A percentile compares a stretch with the other conserved stretches of the same genome.
phyloP scores from a whole-genome alignment of 2,329 filamentous ascomycete genomes.

The Aspergillus clavatus region DNA sequence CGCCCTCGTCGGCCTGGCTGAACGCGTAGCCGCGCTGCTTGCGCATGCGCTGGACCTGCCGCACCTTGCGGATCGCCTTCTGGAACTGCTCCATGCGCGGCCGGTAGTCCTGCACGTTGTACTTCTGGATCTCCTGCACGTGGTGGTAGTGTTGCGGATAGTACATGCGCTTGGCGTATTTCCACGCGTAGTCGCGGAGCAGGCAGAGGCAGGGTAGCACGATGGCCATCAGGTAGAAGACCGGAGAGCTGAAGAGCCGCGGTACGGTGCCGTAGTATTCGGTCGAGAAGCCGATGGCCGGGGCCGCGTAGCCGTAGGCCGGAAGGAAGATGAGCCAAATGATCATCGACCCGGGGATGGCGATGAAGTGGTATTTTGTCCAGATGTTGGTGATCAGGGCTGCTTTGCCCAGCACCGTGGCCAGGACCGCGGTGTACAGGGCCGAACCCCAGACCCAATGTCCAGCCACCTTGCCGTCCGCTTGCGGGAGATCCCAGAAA shows the following conservation, averaged over 20 bases:
- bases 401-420: slow-evolving; percentile 91
- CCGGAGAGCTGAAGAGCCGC: slow-evolving; percentile 69
- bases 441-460: slow-evolving; percentile 98
- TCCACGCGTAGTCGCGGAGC: slow-evolving; percentile 87
- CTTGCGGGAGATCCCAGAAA: slow-evolving; percentile 70
- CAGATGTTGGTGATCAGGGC: slow-evolving; percentile 94
- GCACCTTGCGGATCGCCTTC: slow-evolving; percentile 96
- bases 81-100: slow-evolving; percentile 99
- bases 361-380: slow-evolving; percentile 96
- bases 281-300: slow-evolving; percentile 70
- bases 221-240: slow-evolving; percentile 89
- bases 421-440: slow-evolving; percentile 89
- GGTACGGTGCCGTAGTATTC: slow-evolving; percentile 86
- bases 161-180: slow-evolving; percentile 97
- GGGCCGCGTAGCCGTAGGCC: slow-evolving; percentile 79
- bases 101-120: slow-evolving; percentile 98
- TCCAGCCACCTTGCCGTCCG: slow-evolving; percentile 75
- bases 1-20: slow-evolving; percentile 89
- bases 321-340: slow-evolving; percentile 91
- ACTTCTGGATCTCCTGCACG: slow-evolving; percentile 99
- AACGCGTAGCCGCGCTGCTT: slow-evolving; percentile 99
- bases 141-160: slow-evolving; percentile 93
- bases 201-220: slow-evolving; percentile 77
- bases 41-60: slow-evolving; percentile 97
- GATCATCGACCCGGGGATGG: slow-evolving; percentile 86